Percentiles rank a stretch among this genome's conserved stretches.
These are phyloP conservation scores for Aegilops tauschii DNA, from an alignment of 176 grass and related monocot genomes.

Conservation along the genomic window DNA sequence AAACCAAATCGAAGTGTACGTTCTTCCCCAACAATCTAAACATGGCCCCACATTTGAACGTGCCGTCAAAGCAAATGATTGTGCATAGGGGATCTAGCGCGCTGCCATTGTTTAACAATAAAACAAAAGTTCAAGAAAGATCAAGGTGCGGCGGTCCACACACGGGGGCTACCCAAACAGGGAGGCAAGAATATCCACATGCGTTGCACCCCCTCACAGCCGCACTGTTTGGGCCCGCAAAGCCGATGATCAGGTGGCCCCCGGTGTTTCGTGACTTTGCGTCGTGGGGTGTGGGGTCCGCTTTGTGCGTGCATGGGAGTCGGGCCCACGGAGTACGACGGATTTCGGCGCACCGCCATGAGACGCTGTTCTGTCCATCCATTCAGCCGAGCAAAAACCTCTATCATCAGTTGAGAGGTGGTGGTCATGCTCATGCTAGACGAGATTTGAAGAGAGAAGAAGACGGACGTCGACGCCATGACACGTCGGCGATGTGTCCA, in stretches of 20 bases:
- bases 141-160: slow-evolving; percentile 14
- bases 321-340: too few relatives aligned
- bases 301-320: background rate
- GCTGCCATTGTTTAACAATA: background rate
- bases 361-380: too few relatives aligned
- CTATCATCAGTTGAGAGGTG: too few relatives aligned
- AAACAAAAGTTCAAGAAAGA: background rate
- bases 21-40: background rate
- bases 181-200: slow-evolving; percentile 36
- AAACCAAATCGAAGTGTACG: background rate
- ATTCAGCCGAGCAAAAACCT: too few relatives aligned
- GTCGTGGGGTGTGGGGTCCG: too few relatives aligned
- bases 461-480: background rate
- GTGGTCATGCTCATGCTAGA: too few relatives aligned
- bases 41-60: background rate
- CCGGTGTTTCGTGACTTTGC: background rate
- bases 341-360: too few relatives aligned
- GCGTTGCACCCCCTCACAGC: background rate
- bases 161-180: slow-evolving; percentile 30
- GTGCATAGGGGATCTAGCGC: background rate
- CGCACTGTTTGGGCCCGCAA: background rate
- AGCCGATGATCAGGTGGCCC: background rate
- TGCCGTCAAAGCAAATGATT: background rate
- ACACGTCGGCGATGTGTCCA: background rate
- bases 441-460: background rate